Evolutionary conservation across 1,284 basidiomycete genomes (phyloP).

Genomic region (Singerocomus inundabilis): DNA sequence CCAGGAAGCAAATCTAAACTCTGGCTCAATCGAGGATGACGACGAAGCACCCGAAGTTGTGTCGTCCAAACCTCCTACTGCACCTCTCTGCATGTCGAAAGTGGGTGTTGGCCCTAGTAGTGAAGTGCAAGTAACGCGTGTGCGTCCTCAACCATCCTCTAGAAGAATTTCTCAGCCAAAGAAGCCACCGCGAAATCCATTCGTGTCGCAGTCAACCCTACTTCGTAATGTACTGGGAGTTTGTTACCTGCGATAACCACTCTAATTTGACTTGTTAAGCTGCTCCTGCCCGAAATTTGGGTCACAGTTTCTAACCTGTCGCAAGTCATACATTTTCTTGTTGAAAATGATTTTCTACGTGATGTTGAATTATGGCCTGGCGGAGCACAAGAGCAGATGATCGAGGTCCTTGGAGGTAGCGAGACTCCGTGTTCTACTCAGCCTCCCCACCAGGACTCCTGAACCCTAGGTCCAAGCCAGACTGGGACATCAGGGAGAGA

Average conservation of each 20-base stretch:
- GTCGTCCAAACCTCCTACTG: constrained; percentile 52
- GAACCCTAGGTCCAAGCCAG: not conserved
- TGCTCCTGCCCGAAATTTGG: constrained; percentile 87
- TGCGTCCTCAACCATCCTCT: constrained; percentile 6
- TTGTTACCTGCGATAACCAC: not conserved
- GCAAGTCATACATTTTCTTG: constrained; percentile 90
- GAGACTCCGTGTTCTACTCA: constrained; percentile 4
- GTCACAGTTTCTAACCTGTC: constrained; percentile 91
- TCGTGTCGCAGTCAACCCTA: constrained; percentile 64
- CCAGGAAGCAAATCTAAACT: constrained; percentile 3
- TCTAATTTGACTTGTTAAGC: constrained; percentile 40
- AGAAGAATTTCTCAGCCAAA: constrained; percentile 49
- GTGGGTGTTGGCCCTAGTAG: not conserved
- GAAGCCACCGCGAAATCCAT: constrained; percentile 60
- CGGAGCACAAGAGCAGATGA: constrained; percentile 67
- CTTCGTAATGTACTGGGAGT: constrained; percentile 61
- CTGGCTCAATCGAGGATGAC: constrained; percentile 26
- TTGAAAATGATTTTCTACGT: constrained; percentile 87
- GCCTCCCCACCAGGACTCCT: not conserved
- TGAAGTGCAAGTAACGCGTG: constrained; percentile 1
- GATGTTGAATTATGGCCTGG: constrained; percentile 83
- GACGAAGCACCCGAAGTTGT: constrained; percentile 58
- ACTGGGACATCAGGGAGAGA: constrained; percentile 4
- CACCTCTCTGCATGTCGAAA: constrained; percentile 2
- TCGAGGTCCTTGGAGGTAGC: constrained; percentile 53